phyloP scores from a whole-genome alignment of 1,139 yeast species.

The Saccharomyces hybrid region DNA sequence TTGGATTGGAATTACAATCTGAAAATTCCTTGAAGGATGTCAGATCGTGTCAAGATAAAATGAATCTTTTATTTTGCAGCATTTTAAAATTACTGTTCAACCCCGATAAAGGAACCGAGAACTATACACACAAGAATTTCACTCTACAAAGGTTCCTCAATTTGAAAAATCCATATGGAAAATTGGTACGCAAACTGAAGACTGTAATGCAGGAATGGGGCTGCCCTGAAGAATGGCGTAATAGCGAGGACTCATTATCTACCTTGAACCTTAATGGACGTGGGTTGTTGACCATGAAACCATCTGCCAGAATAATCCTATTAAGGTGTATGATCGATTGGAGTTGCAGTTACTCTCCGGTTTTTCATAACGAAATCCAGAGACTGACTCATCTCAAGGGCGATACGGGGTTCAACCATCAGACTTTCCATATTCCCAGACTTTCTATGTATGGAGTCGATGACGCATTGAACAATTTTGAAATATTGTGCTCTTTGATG shows the following conservation, averaged over 20 bases:
- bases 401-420: constrained; percentile 24
- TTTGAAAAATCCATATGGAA: constrained; percentile 35
- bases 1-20: constrained; percentile 37
- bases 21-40: constrained; percentile 12
- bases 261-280: constrained; percentile 15
- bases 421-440: constrained; percentile 24
- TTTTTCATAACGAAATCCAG: constrained; percentile 36
- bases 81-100: constrained; percentile 22
- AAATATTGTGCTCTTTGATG: neutral
- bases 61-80: constrained; percentile 24
- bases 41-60: constrained; percentile 20
- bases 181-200: constrained; percentile 29
- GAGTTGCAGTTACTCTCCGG: constrained; percentile 40
- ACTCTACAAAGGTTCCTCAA: constrained; percentile 1
- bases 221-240: constrained; percentile 43
- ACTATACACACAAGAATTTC: neutral
- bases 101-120: constrained; percentile 6
- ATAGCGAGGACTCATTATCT: constrained; percentile 8
- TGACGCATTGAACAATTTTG: constrained; percentile 14
- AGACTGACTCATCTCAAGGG: constrained; percentile 22
- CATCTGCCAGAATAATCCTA: constrained; percentile 42
- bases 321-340: constrained; percentile 43
- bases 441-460: constrained; percentile 20
- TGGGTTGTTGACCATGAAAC: constrained; percentile 41
- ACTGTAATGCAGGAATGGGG: constrained; percentile 31